Evolutionary conservation across 2,329 filamentous ascomycete genomes (phyloP).

Genomic region (Colletotrichum sp.): DNA sequence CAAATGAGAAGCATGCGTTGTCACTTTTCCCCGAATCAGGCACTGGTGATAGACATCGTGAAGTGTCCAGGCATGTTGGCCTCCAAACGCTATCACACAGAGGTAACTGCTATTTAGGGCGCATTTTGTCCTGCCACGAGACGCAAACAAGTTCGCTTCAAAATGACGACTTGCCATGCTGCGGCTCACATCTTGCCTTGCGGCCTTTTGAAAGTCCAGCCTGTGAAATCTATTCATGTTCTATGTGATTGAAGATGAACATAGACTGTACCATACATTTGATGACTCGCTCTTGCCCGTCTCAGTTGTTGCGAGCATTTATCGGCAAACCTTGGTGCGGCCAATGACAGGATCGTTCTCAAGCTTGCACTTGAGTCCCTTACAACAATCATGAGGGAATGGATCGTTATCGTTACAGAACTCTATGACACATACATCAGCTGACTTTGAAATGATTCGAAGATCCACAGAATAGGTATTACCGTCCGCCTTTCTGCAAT

Average conservation of each 20-base stretch:
- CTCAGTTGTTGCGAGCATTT: neutral
- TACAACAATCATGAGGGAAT: neutral
- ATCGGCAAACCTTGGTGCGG: neutral
- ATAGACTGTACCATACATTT: neutral
- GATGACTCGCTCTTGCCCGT: neutral
- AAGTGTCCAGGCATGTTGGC: no score
- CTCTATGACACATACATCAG: neutral
- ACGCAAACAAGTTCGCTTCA: no score
- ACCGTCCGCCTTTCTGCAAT: neutral
- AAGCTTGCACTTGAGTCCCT: neutral
- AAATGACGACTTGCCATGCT: no score
- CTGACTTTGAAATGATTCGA: neutral
- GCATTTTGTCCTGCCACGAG: no score
- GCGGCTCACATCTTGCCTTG: neutral
- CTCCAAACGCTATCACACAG: no score
- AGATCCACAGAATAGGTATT: neutral
- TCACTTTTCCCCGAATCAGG: neutral
- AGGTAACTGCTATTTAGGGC: no score
- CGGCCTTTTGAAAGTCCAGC: neutral
- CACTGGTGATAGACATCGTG: no score
- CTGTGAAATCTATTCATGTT: neutral
- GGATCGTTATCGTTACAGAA: neutral
- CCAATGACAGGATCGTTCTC: neutral
- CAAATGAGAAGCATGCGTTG: neutral
- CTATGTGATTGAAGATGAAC: neutral